Base-by-base conservation (phyloP, 2,329 filamentous ascomycete species). In the Blastomyces silverae region DNA sequence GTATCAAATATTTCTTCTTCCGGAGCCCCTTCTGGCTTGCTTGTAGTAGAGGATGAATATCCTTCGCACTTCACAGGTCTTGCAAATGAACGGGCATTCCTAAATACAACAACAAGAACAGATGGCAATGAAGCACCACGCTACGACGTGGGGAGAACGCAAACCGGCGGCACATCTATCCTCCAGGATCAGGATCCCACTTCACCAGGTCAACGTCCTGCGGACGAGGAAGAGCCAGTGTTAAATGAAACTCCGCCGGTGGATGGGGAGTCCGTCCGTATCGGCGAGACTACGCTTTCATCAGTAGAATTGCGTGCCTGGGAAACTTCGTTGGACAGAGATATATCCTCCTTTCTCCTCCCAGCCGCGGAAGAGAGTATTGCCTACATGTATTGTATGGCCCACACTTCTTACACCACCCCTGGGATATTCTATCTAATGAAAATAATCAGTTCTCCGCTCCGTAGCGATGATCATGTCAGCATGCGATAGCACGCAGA, bases 401-500 rank as follows among this genome's bases (percentile, higher is more conserved):
- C 13, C 22, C 20, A 5, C 17, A n/a, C 4, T 20, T 48, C 46
- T 15, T 34, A 50, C 50, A 61, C 39, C 13, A 5, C 10, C 11
- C 15, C 8, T 48, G 44, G 5, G 10, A 39, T 39, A 1, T 22
- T 48, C 59, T 20, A 17, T 44, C 42, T 61, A 61, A 61, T 37
- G n/a, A 1, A 37, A n/a, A 39, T 31, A 20, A 61, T 28, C 31
- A 61, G 59, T 61, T n/a, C 22, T 61, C 28, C 59, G 42, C n/a
- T 61, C 59, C 42, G 59, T 61, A 17, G 39, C 44, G 20, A 48
- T 61, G 59, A 52, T 61, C 34, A 61, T 61, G 7, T 44, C 59
- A n/a, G 59, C 59, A 28, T 61, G 59, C 28, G 59, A 61, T 20
- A 52, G 59, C 42, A 61, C 22, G 17, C 59, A 61, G 42, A 61